Evolutionary conservation across 352 stramenopile genomes (phyloP).

Genomic region (Aphanomyces invadans): DNA sequence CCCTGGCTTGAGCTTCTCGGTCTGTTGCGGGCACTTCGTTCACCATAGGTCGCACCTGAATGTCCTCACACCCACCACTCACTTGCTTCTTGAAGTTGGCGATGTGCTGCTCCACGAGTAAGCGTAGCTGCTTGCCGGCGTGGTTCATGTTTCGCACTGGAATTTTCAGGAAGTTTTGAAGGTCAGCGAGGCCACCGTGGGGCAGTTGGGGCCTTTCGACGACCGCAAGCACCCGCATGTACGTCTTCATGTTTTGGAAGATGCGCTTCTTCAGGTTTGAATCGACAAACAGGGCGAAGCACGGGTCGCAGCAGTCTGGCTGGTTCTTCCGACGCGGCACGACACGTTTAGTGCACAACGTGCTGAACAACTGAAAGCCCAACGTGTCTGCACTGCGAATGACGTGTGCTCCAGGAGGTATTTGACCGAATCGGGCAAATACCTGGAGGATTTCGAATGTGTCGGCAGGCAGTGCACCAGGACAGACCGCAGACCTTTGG

Average conservation of each 20-base stretch:
- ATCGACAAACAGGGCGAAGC: constrained; percentile 7
- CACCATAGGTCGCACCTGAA: neutral
- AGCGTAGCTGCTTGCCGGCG: neutral
- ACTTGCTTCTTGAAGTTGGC: neutral
- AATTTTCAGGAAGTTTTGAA: constrained; percentile 15
- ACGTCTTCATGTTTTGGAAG: constrained; percentile 17
- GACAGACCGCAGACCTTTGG: neutral
- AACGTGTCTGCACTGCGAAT: neutral
- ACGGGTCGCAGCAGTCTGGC: neutral
- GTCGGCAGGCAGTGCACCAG: neutral
- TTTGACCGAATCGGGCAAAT: constrained; percentile 10
- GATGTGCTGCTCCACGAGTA: neutral
- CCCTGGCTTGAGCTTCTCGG: neutral
- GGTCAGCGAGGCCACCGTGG: neutral
- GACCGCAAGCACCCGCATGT: neutral
- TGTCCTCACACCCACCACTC: too few species aligned
- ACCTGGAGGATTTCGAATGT: constrained; percentile 7
- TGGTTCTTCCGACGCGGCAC: constrained; percentile 6
- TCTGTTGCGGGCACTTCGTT: neutral
- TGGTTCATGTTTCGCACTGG: constrained; percentile 15
- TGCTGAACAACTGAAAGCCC: constrained; percentile 11
- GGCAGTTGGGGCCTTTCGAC: neutral
- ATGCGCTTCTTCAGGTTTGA: constrained; percentile 11
- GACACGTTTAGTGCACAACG: neutral
- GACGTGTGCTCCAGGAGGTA: neutral